phyloP scores from a whole-genome alignment of 2,329 filamentous ascomycete species.

The Fusarium sp. region DNA sequence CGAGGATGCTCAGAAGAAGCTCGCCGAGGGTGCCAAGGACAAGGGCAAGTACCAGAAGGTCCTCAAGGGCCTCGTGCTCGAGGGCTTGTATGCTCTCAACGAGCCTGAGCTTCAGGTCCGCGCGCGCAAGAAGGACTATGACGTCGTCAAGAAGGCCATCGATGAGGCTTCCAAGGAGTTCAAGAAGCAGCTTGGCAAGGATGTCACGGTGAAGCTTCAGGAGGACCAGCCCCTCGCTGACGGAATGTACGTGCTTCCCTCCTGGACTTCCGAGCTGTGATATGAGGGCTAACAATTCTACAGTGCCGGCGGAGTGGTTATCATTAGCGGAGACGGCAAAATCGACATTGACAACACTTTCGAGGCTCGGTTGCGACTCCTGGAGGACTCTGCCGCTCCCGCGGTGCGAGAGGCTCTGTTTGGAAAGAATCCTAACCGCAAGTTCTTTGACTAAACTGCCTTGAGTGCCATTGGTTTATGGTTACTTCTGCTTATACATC shows the following conservation, averaged over 20 bases:
- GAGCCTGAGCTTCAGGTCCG: conserved; percentile 79
- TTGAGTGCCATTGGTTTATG: conserved; percentile 13
- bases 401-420: conserved; percentile 86
- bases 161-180: conserved; percentile 81
- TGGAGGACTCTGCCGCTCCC: conserved; percentile 85
- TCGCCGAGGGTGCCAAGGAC: conserved; percentile 70
- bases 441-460: conserved; percentile 80
- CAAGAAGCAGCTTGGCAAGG: conserved; percentile 76
- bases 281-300: conserved; percentile 36
- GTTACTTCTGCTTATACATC: conserved; percentile 25
- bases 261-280: not conserved
- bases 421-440: conserved; percentile 93
- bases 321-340: conserved; percentile 85
- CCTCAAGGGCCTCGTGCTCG: conserved; percentile 82
- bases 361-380: conserved; percentile 84
- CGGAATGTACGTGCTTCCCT: conserved; percentile 72
- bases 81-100: conserved; percentile 87
- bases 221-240: conserved; percentile 81
- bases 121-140: conserved; percentile 80
- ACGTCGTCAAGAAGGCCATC: conserved; percentile 77
- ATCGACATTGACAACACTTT: conserved; percentile 99
- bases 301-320: conserved; percentile 82
- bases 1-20: conserved; percentile 76
- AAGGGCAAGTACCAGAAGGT: conserved; percentile 76
- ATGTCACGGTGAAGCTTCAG: conserved; percentile 74